These are phyloP conservation scores for Scenedesmus sp. DNA, from an alignment of 163 green algal species.

Conservation along the genomic window DNA sequence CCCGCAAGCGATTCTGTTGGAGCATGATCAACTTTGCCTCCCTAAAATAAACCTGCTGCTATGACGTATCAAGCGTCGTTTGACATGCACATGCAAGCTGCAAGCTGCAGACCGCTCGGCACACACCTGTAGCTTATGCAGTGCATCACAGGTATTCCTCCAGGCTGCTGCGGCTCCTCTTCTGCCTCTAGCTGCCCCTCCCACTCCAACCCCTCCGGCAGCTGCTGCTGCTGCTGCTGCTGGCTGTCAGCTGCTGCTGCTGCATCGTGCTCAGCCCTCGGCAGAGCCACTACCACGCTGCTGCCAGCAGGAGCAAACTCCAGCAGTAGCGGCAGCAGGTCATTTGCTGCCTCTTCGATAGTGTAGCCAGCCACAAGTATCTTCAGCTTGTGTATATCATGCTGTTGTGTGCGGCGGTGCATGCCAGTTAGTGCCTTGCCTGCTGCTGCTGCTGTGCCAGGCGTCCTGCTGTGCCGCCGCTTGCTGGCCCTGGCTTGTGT, in stretches of 20 bases:
- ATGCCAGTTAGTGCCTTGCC: not conserved
- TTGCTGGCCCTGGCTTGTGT: not conserved
- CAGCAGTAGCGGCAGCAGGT: conserved; percentile 29
- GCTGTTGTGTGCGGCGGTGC: not conserved
- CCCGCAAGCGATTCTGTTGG: too few species aligned
- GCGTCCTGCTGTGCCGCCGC: not conserved
- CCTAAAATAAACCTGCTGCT: too few species aligned
- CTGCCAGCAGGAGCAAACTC: conserved; percentile 40
- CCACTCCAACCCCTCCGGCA: not conserved
- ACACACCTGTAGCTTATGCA: conserved; percentile 2
- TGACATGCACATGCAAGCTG: not conserved
- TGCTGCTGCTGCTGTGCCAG: not conserved
- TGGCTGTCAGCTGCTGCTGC: not conserved
- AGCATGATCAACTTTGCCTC: too few species aligned
- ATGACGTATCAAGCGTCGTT: not conserved
- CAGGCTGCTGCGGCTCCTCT: conserved; percentile 18
- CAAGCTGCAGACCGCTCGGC: not conserved
- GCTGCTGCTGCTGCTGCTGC: conserved; percentile 5
- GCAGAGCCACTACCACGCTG: not conserved
- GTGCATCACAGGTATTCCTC: not conserved
- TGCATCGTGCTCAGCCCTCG: not conserved
- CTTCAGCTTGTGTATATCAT: not conserved
- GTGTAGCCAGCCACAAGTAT: conserved; percentile 9
- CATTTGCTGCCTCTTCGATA: not conserved
- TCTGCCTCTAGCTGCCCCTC: conserved; percentile 28